A percentile compares a stretch with the other conserved stretches of the same genome.
Evolutionary conservation across 73 alveolate genomes (phyloP).

Genomic region (Symbiodinium pilosum): DNA sequence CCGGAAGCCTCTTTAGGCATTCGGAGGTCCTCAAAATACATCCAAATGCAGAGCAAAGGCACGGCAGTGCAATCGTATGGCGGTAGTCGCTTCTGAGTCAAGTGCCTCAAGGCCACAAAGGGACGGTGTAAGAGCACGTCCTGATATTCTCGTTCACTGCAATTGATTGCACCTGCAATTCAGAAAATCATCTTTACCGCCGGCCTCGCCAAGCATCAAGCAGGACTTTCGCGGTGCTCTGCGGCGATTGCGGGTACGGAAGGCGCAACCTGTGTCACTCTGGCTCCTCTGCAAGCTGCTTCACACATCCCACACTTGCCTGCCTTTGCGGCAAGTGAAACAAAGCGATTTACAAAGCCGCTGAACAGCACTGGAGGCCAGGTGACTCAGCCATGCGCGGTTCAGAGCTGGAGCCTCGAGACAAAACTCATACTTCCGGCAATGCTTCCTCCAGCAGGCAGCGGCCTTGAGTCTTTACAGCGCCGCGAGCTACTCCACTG

Average conservation of each 20-base stretch:
- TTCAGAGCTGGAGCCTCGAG: background rate
- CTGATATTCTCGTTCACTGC: background rate
- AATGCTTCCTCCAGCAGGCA: too few species aligned
- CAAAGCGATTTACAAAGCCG: too few species aligned
- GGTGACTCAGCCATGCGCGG: background rate
- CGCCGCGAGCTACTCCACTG: background rate
- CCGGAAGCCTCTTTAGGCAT: background rate
- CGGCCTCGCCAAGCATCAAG: background rate
- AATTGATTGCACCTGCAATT: background rate
- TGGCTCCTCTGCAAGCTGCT: too few species aligned
- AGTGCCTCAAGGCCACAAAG: background rate
- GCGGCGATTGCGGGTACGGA: background rate
- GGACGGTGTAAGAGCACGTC: background rate
- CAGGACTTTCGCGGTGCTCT: background rate
- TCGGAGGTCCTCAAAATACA: background rate
- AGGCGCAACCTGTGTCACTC: background rate
- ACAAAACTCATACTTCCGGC: too few species aligned
- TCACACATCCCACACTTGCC: too few species aligned
- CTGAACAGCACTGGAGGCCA: background rate
- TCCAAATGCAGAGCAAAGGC: background rate
- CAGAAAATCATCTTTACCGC: too few species aligned
- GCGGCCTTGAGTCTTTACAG: background rate
- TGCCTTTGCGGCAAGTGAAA: too few species aligned
- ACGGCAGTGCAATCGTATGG: background rate
- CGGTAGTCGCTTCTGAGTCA: too few species aligned